phyloP scores from a whole-genome alignment of 2,329 filamentous ascomycete species.

The Calycina herbarum region DNA sequence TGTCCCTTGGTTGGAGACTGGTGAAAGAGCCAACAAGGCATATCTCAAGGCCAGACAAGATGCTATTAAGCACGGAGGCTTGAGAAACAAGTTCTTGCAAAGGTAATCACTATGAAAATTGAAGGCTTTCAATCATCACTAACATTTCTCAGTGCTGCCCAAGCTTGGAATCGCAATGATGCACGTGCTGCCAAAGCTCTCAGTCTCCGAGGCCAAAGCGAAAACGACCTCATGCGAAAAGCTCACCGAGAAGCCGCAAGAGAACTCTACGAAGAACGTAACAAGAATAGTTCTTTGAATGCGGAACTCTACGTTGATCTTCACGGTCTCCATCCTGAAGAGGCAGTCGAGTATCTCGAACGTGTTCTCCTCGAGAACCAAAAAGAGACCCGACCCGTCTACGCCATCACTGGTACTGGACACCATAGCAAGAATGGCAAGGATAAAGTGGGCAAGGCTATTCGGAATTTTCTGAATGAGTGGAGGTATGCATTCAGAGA shows the following conservation, averaged over 20 bases:
- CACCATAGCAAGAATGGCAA: constrained; percentile 99
- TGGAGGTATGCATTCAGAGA: constrained; percentile 96
- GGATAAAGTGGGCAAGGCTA: constrained; percentile 95
- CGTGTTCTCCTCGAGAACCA: constrained; percentile 82
- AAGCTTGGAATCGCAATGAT: constrained; percentile 98
- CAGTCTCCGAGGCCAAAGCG: constrained; percentile 89
- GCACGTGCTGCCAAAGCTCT: constrained; percentile 93
- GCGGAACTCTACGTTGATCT: constrained; percentile 90
- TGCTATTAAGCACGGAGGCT: constrained; percentile 93
- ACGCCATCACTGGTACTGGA: constrained; percentile 94
- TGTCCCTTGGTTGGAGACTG: constrained; percentile 95
- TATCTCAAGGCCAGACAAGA: constrained; percentile 95
- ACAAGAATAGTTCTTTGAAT: constrained; percentile 61
- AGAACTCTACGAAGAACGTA: constrained; percentile 90
- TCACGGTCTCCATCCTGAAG: constrained; percentile 97
- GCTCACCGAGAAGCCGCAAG: constrained; percentile 91
- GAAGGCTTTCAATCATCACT: constrained; percentile 7
- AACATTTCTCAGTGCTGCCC: constrained; percentile 68
- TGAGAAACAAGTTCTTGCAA: constrained; percentile 95
- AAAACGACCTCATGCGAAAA: constrained; percentile 96
- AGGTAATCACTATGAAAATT: constrained; percentile 58
- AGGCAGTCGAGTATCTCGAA: constrained; percentile 92
- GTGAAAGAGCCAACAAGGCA: constrained; percentile 83
- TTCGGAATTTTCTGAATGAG: constrained; percentile 87
- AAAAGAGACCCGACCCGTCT: constrained; percentile 72